Conservation (phyloP, 2,329 filamentous ascomycete genomes). For the Fusarium sp. region DNA sequence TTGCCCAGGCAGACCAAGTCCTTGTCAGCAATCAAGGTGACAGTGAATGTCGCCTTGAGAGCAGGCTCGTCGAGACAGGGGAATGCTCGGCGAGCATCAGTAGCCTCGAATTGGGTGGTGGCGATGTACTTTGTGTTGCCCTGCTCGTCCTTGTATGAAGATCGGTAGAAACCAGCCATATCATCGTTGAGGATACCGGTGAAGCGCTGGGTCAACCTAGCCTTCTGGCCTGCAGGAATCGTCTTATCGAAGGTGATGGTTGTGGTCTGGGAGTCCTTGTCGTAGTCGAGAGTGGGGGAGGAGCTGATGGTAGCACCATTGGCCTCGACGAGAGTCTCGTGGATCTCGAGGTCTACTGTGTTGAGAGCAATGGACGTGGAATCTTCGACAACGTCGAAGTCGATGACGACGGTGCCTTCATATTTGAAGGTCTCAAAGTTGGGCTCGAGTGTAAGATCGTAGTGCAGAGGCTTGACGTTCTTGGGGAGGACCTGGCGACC, state of each 20-base stretch:
- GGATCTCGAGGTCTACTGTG: slow-evolving; percentile 86
- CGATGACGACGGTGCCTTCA: slow-evolving; percentile 84
- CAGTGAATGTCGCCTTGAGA: slow-evolving; percentile 90
- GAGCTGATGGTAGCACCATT: slow-evolving; percentile 60
- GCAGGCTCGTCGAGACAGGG: slow-evolving; percentile 97
- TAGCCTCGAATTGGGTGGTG: slow-evolving; percentile 96
- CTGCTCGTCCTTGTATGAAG: slow-evolving; percentile 86
- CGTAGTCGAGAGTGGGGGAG: slow-evolving; percentile 69
- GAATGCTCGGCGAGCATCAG: slow-evolving; percentile 91
- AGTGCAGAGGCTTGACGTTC: slow-evolving; percentile 93
- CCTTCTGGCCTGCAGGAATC: slow-evolving; percentile 79
- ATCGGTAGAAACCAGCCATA: slow-evolving; percentile 98
- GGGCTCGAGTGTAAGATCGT: slow-evolving; percentile 90
- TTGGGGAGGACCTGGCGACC: slow-evolving; percentile 84
- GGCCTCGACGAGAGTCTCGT: slow-evolving; percentile 63
- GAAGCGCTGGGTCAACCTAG: slow-evolving; percentile 71
- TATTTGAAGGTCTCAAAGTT: slow-evolving; percentile 90
- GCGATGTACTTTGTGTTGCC: slow-evolving; percentile 85
- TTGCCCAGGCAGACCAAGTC: slow-evolving; percentile 93
- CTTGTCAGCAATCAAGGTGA: slow-evolving; percentile 91
- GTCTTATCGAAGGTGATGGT: slow-evolving; percentile 81
- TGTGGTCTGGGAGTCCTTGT: slow-evolving; percentile 83
- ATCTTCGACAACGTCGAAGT: slow-evolving; percentile 87
- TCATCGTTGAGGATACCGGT: slow-evolving; percentile 87
- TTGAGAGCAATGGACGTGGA: slow-evolving; percentile 89